These are phyloP conservation scores for Xylaria sp. DNA, from an alignment of 2,329 filamentous ascomycete species.

Conservation along the genomic window DNA sequence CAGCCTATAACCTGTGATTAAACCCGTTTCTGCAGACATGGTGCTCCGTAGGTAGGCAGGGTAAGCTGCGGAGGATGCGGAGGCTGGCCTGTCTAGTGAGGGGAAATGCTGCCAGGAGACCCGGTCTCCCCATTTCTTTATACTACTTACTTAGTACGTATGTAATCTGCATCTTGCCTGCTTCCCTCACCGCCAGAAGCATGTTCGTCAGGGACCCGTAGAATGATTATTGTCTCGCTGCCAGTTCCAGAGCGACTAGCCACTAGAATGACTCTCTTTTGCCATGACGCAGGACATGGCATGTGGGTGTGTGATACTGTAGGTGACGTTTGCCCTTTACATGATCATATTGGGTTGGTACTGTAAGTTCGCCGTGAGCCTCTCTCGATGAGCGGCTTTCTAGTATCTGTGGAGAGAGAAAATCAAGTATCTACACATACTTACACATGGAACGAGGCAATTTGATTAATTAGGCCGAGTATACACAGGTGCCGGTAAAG, in stretches of 20 bases:
- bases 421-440: background rate
- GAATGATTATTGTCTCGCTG: slow-evolving; percentile 5
- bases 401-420: slow-evolving; percentile 4
- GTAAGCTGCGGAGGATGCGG: slow-evolving; percentile 15
- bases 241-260: slow-evolving; percentile 4
- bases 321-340: slow-evolving; percentile 5
- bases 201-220: slow-evolving; percentile 17
- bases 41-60: background rate
- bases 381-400: background rate
- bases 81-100: slow-evolving; percentile 30
- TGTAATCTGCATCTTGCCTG: slow-evolving; percentile 21
- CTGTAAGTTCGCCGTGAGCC: background rate
- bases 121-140: slow-evolving; percentile 22
- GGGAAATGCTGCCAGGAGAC: slow-evolving; percentile 24
- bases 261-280: slow-evolving; percentile 18
- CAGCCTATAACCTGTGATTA: slow-evolving; percentile 5
- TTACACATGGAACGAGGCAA: no score
- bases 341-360: background rate
- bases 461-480: background rate
- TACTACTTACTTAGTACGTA: background rate
- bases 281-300: slow-evolving; percentile 18
- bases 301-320: slow-evolving; percentile 5
- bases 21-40: slow-evolving; percentile 8
- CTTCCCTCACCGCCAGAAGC: slow-evolving; percentile 35
- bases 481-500: slow-evolving; percentile 1